Percentiles rank a stretch among this genome's conserved stretches.
Conservation (phyloP, 1,284 basidiomycete species). For the Stereum hirsutum region DNA sequence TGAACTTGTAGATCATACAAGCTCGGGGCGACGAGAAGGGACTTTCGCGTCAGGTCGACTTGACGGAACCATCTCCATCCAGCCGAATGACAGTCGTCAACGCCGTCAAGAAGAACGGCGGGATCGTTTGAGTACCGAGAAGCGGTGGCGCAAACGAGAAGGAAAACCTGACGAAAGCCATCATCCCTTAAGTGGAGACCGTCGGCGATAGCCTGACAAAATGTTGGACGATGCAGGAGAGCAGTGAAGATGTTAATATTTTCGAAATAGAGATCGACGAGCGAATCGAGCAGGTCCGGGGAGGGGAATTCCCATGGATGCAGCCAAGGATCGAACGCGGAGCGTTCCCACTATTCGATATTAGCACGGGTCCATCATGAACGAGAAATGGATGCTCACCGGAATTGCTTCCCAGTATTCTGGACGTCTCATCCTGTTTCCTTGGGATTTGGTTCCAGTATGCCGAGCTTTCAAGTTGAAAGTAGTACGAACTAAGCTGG, state of each 20-base stretch:
- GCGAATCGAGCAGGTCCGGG: slow-evolving; percentile 26
- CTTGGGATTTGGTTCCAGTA: slow-evolving; percentile 22
- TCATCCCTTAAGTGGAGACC: slow-evolving; percentile 32
- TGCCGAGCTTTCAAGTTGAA: slow-evolving; percentile 61
- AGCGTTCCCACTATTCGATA: slow-evolving; percentile 27
- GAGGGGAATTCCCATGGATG: slow-evolving; percentile 21
- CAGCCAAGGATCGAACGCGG: slow-evolving; percentile 17
- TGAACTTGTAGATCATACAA: slow-evolving; percentile 72
- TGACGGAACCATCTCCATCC: slow-evolving; percentile 76
- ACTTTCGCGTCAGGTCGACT: slow-evolving; percentile 41
- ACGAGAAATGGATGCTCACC: slow-evolving; percentile 9
- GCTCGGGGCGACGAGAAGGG: slow-evolving; percentile 43
- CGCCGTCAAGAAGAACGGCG: slow-evolving; percentile 40
- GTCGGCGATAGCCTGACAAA: slow-evolving; percentile 28
- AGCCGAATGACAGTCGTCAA: slow-evolving; percentile 37
- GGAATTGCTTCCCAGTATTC: slow-evolving; percentile 10
- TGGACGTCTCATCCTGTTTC: slow-evolving; percentile 6
- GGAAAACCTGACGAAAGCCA: slow-evolving; percentile 37
- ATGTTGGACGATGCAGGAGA: slow-evolving; percentile 40
- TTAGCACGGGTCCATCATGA: neutral
- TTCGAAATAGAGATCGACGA: slow-evolving; percentile 42
- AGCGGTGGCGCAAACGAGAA: slow-evolving; percentile 45
- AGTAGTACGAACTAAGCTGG: slow-evolving; percentile 55
- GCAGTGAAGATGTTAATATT: slow-evolving; percentile 32
- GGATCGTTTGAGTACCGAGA: slow-evolving; percentile 41